Base-by-base conservation (phyloP, 106 monocot genomes). In the Alisma plantagoaquatica region DNA sequence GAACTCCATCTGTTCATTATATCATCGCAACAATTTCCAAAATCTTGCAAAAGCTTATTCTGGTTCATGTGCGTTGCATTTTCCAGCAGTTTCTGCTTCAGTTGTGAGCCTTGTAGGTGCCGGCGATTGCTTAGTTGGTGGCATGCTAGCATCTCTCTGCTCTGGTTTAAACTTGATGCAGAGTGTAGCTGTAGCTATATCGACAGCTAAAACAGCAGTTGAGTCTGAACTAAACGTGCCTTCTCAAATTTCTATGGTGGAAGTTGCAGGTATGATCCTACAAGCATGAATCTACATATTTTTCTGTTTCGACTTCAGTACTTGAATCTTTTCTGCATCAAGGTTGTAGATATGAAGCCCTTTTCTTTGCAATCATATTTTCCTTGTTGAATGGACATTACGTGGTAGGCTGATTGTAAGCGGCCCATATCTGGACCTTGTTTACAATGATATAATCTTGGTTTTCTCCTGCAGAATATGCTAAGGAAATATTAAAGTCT, bases 61-160 rank as follows among this genome's bases (percentile, higher is more conserved):
- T 10, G 22, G 19, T 48, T 61, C 29, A 59, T 72, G 38, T 57
- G 67, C 43, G 26, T 70, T 75, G 21, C 87, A 88, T 75, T 56
- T 88, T 43, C 75, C 87, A 43, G 75, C 82, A 53, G 61, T 78
- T 49, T 31, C 52, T 58, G 73, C 78, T 27, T 67, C 75, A n/a
- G 87, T 76, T 16, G 67, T 70, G 35, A 82, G 75, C 56, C 50
- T 88, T n/a, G 61, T 66, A 23, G 78, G 87, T 29, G 87, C 82
- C 22, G 87, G 82, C 9, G 82, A 88, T 53, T 82, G 87, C 53
- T 76, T 88, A 25, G 87, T 88, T 70, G 87, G 67, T 31, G 82
- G 87, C 49, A 75, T 72, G 10, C 65, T 82, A 59, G 65, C 78
- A 31, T 81, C 82, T 0, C 46, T 79, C 25, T 73, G 66, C 41